Conservation (phyloP, 176 grass and related monocot species). For the Avena insularis region DNA sequence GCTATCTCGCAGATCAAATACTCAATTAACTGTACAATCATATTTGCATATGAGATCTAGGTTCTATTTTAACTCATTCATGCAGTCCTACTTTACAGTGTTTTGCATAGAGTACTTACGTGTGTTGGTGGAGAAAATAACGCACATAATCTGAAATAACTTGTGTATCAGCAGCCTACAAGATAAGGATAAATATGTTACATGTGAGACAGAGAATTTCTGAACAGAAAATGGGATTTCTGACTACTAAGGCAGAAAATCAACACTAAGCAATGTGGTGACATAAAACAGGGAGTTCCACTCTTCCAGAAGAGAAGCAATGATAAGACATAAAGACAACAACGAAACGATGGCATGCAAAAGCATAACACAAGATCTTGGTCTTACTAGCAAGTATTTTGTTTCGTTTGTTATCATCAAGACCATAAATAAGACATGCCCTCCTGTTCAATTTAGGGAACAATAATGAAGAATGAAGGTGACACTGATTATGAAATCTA, state of each 20-base stretch:
- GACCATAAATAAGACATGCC: neutral
- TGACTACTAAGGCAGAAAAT: neutral
- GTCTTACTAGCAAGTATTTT: neutral
- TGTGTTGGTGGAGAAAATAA: constrained; percentile 97
- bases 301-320: neutral
- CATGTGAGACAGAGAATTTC: constrained; percentile 2
- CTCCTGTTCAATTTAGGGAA: neutral
- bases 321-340: neutral
- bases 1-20: constrained; percentile 35
- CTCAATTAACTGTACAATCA: neutral
- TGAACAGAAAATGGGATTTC: neutral
- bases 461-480: neutral
- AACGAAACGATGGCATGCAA: neutral
- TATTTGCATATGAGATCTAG: neutral
- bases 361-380: neutral
- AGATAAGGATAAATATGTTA: constrained; percentile 24
- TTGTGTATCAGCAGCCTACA: constrained; percentile 93
- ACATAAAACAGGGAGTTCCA: neutral
- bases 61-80: neutral
- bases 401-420: neutral
- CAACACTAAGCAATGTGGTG: neutral
- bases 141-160: constrained; percentile 96
- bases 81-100: neutral
- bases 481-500: neutral
- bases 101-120: constrained; percentile 53